phyloP scores from a whole-genome alignment of 768 basidiomycete genomes.

The Exidia glandulosa region DNA sequence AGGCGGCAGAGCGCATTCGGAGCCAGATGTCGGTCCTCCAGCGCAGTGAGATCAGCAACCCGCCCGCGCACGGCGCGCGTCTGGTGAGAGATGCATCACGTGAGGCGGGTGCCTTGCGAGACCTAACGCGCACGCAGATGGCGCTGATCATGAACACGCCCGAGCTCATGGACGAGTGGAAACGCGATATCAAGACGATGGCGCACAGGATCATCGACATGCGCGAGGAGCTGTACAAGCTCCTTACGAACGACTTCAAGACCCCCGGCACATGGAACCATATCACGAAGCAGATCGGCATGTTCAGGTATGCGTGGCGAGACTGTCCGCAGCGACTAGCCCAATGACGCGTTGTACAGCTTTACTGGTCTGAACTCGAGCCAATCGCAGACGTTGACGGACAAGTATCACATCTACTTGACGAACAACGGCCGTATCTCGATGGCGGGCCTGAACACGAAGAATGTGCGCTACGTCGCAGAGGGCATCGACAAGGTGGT shows the following conservation, averaged over 20 bases:
- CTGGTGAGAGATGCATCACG: conserved; percentile 64
- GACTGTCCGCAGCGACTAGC: not conserved
- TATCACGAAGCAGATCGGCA: conserved; percentile 91
- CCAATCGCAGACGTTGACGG: conserved; percentile 58
- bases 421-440: conserved; percentile 84
- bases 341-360: conserved; percentile 29
- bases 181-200: conserved; percentile 84
- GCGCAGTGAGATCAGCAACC: conserved; percentile 91
- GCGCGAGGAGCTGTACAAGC: conserved; percentile 65
- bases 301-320: conserved; percentile 69
- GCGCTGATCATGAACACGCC: conserved; percentile 69
- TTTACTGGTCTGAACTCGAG: conserved; percentile 68
- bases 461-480: conserved; percentile 72
- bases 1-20: conserved; percentile 61
- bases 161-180: conserved; percentile 79
- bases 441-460: conserved; percentile 83
- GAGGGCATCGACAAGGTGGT: conserved; percentile 57
- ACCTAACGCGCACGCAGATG: conserved; percentile 37
- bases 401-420: conserved; percentile 74
- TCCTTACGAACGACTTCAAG: conserved; percentile 66
- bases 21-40: conserved; percentile 88
- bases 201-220: conserved; percentile 85
- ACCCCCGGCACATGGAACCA: conserved; percentile 96
- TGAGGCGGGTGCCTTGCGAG: conserved; percentile 49
- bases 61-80: conserved; percentile 83